phyloP scores from a whole-genome alignment of 1,139 yeast genomes.

The Debaryomyces nepalensis region DNA sequence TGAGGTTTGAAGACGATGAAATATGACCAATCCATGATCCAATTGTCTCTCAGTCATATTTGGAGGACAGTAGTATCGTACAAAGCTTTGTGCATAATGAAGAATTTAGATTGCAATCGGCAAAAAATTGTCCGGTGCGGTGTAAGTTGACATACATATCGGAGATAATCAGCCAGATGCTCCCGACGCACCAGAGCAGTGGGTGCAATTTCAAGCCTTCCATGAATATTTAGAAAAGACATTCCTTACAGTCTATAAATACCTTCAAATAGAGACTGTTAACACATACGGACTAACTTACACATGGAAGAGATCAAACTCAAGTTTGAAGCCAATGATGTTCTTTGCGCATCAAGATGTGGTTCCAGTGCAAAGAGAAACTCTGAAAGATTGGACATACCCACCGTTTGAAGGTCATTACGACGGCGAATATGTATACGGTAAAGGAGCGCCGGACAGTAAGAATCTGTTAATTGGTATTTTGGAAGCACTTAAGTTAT shows the following conservation, averaged over 20 bases:
- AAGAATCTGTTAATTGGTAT: conserved; percentile 33
- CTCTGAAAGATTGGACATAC: conserved; percentile 57
- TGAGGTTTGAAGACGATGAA: conserved; percentile 20
- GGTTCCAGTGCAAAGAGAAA: conserved; percentile 64
- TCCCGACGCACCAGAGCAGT: conserved; percentile 38
- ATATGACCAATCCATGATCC: conserved; percentile 38
- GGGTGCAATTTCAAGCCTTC: conserved; percentile 54
- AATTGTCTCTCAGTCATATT: conserved; percentile 35
- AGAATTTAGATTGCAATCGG: conserved; percentile 39
- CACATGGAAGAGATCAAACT: conserved; percentile 60
- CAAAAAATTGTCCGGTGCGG: conserved; percentile 45
- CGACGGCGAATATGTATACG: conserved; percentile 48
- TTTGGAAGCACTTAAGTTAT: conserved; percentile 32
- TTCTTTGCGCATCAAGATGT: conserved; percentile 75
- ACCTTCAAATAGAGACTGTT: conserved; percentile 54
- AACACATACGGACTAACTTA: conserved; percentile 63
- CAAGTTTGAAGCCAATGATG: conserved; percentile 56
- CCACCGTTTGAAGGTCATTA: conserved; percentile 65
- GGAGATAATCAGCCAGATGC: conserved; percentile 50
- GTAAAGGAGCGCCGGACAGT: conserved; percentile 36
- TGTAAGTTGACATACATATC: conserved; percentile 50
- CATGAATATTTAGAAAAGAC: conserved; percentile 57
- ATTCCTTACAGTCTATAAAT: conserved; percentile 61
- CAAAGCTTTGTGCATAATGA: conserved; percentile 36
- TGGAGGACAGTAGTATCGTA: conserved; percentile 39